Percentiles rank a stretch among this genome's conserved stretches.
These are phyloP conservation scores for Handroanthus guayacan DNA, from an alignment of 257 asterid genomes.

Conservation along the genomic window DNA sequence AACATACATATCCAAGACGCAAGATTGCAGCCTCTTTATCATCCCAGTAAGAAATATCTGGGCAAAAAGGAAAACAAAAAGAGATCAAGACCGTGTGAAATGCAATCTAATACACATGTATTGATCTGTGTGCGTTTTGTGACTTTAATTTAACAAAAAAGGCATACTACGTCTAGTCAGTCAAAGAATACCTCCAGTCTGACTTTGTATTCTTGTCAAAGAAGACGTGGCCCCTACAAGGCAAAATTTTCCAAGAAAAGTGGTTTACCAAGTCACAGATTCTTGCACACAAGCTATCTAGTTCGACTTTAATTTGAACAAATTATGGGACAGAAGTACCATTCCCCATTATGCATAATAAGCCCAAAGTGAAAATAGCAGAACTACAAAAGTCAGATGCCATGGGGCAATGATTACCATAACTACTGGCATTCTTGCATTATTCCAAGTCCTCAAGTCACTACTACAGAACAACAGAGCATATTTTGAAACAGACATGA, in stretches of 20 bases:
- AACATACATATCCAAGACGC: constrained; percentile 83
- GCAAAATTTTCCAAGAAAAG: constrained; percentile 18
- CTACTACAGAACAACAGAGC: not conserved
- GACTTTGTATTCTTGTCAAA: constrained; percentile 54
- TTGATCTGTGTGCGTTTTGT: not conserved
- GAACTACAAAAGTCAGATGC: constrained; percentile 11
- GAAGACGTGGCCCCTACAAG: constrained; percentile 58
- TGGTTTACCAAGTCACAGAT: not conserved
- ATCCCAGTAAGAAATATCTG: constrained; percentile 73
- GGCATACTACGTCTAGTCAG: constrained; percentile 42
- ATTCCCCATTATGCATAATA: not conserved
- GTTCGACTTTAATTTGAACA: constrained; percentile 1
- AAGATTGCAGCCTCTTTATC: constrained; percentile 74
- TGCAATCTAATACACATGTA: constrained; percentile 20
- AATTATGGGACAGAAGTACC: constrained; percentile 16
- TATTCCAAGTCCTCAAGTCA: not conserved
- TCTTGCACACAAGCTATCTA: constrained; percentile 15
- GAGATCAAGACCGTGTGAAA: not conserved
- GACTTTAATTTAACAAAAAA: constrained; percentile 10
- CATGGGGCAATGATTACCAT: not conserved
- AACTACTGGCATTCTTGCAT: not conserved
- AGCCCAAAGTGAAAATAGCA: constrained; percentile 14
- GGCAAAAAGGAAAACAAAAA: constrained; percentile 12
- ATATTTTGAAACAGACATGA: not conserved
- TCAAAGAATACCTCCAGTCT: constrained; percentile 40